Evolutionary conservation across 495 filamentous ascomycete genomes (phyloP).

Genomic region (Hyphodiscus hymeniophilus): DNA sequence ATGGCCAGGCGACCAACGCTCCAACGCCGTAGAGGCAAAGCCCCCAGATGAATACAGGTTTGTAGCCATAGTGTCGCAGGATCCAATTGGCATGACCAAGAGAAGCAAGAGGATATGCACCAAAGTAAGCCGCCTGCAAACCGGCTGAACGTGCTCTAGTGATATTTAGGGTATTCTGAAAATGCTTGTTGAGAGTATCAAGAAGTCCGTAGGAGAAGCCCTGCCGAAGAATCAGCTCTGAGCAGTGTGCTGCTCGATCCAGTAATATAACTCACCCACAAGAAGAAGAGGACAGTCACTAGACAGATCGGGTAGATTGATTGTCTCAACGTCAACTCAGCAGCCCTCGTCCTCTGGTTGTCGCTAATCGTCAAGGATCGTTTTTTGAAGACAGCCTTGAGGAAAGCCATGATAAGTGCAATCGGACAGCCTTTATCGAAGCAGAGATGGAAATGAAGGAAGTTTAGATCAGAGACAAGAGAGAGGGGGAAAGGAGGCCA

Average conservation of each 20-base stretch:
- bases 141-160: conserved; percentile 41
- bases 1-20: conserved; percentile 47
- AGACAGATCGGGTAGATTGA: conserved; percentile 40
- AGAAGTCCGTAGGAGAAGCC: conserved; percentile 72
- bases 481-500: too few relatives aligned
- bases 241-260: too few relatives aligned
- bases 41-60: conserved; percentile 45
- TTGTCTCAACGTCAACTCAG: conserved; percentile 50
- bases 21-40: conserved; percentile 44
- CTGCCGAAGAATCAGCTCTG: conserved; percentile 20
- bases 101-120: conserved; percentile 50
- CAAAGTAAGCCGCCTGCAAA: conserved; percentile 48
- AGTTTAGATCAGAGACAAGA: too few relatives aligned
- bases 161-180: conserved; percentile 46
- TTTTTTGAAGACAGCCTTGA: conserved; percentile 9
- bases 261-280: conserved; percentile 52
- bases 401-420: not conserved
- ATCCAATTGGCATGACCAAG: conserved; percentile 52
- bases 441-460: too few relatives aligned
- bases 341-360: conserved; percentile 44
- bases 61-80: conserved; percentile 44
- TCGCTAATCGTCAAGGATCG: conserved; percentile 30
- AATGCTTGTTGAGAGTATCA: conserved; percentile 43
- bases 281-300: conserved; percentile 72
- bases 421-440: too few relatives aligned